Evolutionary conservation across 1,139 yeast species (phyloP).

Genomic region (Debaryomyces nepalensis): DNA sequence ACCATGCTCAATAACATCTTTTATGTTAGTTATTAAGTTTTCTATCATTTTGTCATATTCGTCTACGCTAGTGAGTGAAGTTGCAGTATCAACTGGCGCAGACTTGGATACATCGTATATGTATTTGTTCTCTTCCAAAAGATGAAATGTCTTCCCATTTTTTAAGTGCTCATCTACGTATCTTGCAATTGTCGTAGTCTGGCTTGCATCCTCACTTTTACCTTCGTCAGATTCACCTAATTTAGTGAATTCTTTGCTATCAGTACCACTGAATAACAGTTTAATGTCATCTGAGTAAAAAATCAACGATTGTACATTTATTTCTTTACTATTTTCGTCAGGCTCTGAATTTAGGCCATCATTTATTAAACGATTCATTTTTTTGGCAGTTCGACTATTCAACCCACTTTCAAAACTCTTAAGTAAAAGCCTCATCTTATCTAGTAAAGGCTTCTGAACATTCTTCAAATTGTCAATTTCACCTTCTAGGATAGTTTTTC

Average conservation of each 20-base stretch:
- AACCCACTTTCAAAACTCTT: conserved; percentile 29
- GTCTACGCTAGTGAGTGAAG: conserved; percentile 25
- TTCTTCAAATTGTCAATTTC: conserved; percentile 34
- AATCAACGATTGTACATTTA: conserved; percentile 26
- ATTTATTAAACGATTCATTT: conserved; percentile 15
- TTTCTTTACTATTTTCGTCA: conserved; percentile 16
- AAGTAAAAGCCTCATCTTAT: conserved; percentile 36
- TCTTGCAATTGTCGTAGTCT: conserved; percentile 18
- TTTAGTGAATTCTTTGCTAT: conserved; percentile 15
- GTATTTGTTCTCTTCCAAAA: conserved; percentile 29
- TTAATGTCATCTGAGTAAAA: conserved; percentile 27
- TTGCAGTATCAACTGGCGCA: conserved; percentile 19
- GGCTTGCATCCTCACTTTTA: conserved; percentile 11
- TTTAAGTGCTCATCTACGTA: conserved; percentile 33
- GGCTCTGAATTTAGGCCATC: conserved; percentile 14
- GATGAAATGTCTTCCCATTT: conserved; percentile 28
- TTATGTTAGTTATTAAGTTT: conserved; percentile 29
- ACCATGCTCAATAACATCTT: conserved; percentile 36
- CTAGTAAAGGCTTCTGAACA: conserved; percentile 43
- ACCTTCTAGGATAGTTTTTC: conserved; percentile 24
- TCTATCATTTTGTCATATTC: conserved; percentile 42
- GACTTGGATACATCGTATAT: conserved; percentile 26
- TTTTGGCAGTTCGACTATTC: conserved; percentile 20
- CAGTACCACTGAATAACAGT: conserved; percentile 27
- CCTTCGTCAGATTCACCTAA: conserved; percentile 15